Evolutionary conservation across 768 basidiomycete genomes (phyloP).

Genomic region (Fomitopsis serialis): DNA sequence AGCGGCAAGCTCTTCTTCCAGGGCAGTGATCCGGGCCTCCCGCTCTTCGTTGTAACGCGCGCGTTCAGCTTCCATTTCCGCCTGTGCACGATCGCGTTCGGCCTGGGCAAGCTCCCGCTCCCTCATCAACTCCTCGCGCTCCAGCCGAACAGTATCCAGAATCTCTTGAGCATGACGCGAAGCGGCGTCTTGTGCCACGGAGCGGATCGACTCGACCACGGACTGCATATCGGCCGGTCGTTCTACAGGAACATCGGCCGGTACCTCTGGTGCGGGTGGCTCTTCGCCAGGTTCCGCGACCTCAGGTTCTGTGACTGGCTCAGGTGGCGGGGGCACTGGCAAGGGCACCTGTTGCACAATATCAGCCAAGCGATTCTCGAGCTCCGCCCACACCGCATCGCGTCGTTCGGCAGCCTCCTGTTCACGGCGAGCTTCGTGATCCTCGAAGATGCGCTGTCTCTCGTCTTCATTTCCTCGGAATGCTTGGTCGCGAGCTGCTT

Average conservation of each 20-base stretch:
- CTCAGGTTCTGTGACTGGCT: not conserved
- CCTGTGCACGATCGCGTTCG: slow-evolving; percentile 49
- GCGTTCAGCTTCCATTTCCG: slow-evolving; percentile 39
- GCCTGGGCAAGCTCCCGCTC: slow-evolving; percentile 49
- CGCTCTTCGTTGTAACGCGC: slow-evolving; percentile 23
- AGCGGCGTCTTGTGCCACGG: slow-evolving; percentile 48
- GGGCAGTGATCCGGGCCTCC: slow-evolving; percentile 16
- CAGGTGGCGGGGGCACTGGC: slow-evolving; percentile 15
- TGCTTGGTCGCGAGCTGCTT: slow-evolving; percentile 57
- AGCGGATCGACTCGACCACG: slow-evolving; percentile 31
- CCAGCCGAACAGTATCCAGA: slow-evolving; percentile 48
- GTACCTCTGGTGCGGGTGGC: not conserved
- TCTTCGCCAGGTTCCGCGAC: slow-evolving; percentile 4
- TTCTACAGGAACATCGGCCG: not conserved
- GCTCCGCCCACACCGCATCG: slow-evolving; percentile 34
- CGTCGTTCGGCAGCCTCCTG: slow-evolving; percentile 47
- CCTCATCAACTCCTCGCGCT: slow-evolving; percentile 52
- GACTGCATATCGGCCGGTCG: slow-evolving; percentile 25
- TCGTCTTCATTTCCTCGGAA: slow-evolving; percentile 64
- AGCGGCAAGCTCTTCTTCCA: slow-evolving; percentile 19
- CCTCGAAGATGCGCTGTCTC: slow-evolving; percentile 54
- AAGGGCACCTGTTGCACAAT: slow-evolving; percentile 10
- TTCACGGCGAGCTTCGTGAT: slow-evolving; percentile 53
- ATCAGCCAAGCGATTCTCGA: slow-evolving; percentile 18
- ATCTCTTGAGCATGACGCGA: slow-evolving; percentile 53